phyloP scores from a whole-genome alignment of 1,139 yeast species.

The Blastobotrys serpentis region DNA sequence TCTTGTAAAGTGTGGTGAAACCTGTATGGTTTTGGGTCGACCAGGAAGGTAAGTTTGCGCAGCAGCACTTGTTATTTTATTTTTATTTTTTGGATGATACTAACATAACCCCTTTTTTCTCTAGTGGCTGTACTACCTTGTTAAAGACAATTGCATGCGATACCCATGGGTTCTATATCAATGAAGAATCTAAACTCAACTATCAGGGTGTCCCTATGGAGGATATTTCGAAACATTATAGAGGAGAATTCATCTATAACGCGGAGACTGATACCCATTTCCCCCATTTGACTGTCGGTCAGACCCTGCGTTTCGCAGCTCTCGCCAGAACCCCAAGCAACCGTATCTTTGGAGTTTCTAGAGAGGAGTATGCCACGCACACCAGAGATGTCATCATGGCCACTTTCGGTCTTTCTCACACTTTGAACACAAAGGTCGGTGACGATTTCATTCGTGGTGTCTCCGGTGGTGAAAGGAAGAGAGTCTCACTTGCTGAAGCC shows the following conservation, averaged over 20 bases:
- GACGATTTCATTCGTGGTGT: slow-evolving; percentile 73
- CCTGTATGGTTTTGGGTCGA: slow-evolving; percentile 74
- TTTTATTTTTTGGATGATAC: background rate
- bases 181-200: slow-evolving; percentile 45
- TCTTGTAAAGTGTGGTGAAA: slow-evolving; percentile 64
- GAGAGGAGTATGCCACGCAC: slow-evolving; percentile 59
- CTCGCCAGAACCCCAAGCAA: slow-evolving; percentile 63
- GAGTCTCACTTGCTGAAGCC: slow-evolving; percentile 76
- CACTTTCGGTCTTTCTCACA: slow-evolving; percentile 66
- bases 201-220: slow-evolving; percentile 39
- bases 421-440: slow-evolving; percentile 69
- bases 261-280: slow-evolving; percentile 72
- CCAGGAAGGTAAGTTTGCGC: slow-evolving; percentile 54
- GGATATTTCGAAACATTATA: slow-evolving; percentile 51
- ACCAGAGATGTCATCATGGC: slow-evolving; percentile 70
- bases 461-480: slow-evolving; percentile 82
- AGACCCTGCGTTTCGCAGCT: slow-evolving; percentile 67
- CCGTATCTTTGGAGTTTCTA: slow-evolving; percentile 57
- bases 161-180: slow-evolving; percentile 68
- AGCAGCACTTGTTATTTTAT: background rate
- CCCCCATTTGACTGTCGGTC: slow-evolving; percentile 70
- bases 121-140: slow-evolving; percentile 76
- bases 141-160: slow-evolving; percentile 67
- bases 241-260: slow-evolving; percentile 71
- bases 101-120: too few relatives aligned